Conservation (phyloP, 176 grass and related monocot species). For the Aechmea fasciata region DNA sequence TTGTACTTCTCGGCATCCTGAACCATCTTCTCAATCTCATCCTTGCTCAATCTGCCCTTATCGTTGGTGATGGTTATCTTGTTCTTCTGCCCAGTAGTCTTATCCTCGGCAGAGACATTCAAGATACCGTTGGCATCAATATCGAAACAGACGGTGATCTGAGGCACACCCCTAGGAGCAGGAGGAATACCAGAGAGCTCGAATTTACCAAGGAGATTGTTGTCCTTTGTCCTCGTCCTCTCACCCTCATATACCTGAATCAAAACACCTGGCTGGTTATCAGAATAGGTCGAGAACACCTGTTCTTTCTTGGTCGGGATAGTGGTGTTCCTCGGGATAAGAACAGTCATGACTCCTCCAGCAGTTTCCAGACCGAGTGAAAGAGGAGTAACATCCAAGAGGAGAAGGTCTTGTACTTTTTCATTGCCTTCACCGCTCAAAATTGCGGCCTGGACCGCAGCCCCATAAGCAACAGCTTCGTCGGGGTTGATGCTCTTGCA, state of each 20-base stretch:
- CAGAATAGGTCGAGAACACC: not conserved
- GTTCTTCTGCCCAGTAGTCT: constrained; percentile 6
- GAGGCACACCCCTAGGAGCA: too few species aligned
- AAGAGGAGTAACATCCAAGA: not conserved
- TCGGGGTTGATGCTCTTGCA: constrained; percentile 7
- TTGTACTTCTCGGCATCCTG: constrained; percentile 11
- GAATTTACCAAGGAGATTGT: constrained; percentile 10
- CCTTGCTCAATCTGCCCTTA: constrained; percentile 14
- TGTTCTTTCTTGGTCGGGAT: constrained; percentile 1
- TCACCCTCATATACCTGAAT: constrained; percentile 18
- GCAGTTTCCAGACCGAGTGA: too few species aligned
- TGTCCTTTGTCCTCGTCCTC: constrained; percentile 4
- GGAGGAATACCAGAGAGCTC: not conserved
- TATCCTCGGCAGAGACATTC: constrained; percentile 11
- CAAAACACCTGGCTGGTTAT: constrained; percentile 12
- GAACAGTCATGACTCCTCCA: constrained; percentile 6
- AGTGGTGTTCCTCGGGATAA: constrained; percentile 14
- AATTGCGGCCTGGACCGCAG: constrained; percentile 2
- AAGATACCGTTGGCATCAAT: too few species aligned
- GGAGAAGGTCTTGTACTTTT: constrained; percentile 11
- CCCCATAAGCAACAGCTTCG: constrained; percentile 9
- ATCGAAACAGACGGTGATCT: too few species aligned
- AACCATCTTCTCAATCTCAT: constrained; percentile 17
- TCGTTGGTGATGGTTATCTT: not conserved
- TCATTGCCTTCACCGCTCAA: not conserved